Conservation (phyloP, 148 eudicot genomes). For the Heliamphora exappendiculata region DNA sequence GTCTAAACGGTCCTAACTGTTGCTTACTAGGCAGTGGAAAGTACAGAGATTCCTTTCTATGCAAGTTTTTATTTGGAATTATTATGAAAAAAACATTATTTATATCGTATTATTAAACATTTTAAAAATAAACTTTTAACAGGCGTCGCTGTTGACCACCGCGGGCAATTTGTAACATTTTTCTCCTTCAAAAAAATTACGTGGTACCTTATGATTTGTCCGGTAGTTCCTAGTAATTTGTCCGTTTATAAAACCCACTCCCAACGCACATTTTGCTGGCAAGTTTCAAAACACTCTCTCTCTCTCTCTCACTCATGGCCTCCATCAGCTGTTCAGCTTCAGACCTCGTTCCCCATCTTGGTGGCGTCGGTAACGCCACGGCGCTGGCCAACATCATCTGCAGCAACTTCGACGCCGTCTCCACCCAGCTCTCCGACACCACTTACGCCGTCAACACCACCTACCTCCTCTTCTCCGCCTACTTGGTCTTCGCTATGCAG, state of each 20-base stretch:
- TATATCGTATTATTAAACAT: too few relatives aligned
- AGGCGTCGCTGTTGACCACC: too few relatives aligned
- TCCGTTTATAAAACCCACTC: conserved; percentile 1
- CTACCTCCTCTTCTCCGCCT: conserved; percentile 47
- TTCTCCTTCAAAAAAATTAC: too few relatives aligned
- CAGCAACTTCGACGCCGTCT: conserved; percentile 3
- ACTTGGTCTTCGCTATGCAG: conserved; percentile 51
- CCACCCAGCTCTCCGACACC: conserved; percentile 26
- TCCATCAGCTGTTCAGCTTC: conserved; percentile 20
- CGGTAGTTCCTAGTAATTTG: too few relatives aligned
- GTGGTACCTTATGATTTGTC: too few relatives aligned
- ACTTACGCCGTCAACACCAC: conserved; percentile 41
- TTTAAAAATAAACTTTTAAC: too few relatives aligned
- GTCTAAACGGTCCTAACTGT: too few relatives aligned
- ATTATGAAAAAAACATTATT: too few relatives aligned
- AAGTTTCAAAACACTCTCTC: background rate
- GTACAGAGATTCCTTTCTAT: too few relatives aligned
- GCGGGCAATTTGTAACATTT: too few relatives aligned
- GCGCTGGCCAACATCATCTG: conserved; percentile 26
- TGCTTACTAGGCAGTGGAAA: too few relatives aligned
- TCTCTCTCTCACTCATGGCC: background rate
- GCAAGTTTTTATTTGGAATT: too few relatives aligned
- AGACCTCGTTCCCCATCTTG: conserved; percentile 27
- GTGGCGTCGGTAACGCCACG: conserved; percentile 26
- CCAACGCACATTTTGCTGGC: background rate